Percentiles rank a stretch among this genome's conserved stretches.
Evolutionary conservation across 805 yeast genomes (phyloP).

Genomic region (Cyberlindnera japonica): DNA sequence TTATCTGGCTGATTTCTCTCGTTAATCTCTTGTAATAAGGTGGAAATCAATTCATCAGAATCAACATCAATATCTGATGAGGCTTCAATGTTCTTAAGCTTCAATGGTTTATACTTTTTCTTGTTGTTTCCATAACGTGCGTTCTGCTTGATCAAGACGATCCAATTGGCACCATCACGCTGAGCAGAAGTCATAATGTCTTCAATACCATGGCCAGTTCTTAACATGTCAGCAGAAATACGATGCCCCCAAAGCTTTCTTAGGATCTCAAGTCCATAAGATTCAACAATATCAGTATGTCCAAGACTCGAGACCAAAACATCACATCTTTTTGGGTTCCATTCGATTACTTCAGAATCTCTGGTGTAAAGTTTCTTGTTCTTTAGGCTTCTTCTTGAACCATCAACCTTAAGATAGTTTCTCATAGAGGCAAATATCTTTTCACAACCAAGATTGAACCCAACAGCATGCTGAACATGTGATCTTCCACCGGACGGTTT

Average conservation of each 20-base stretch:
- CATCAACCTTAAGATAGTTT: constrained; percentile 39
- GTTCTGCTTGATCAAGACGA: constrained; percentile 68
- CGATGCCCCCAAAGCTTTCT: constrained; percentile 68
- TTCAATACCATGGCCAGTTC: constrained; percentile 48
- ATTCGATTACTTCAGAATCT: constrained; percentile 36
- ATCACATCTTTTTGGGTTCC: constrained; percentile 69
- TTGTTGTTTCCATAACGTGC: constrained; percentile 27
- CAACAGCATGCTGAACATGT: constrained; percentile 63
- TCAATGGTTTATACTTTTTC: constrained; percentile 69
- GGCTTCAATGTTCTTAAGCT: constrained; percentile 59
- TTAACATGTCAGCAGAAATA: constrained; percentile 72
- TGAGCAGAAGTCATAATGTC: constrained; percentile 63
- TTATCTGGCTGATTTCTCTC: constrained; percentile 1
- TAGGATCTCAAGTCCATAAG: constrained; percentile 61
- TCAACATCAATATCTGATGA: constrained; percentile 71
- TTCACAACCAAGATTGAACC: constrained; percentile 80
- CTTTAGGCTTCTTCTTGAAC: constrained; percentile 27
- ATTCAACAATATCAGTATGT: constrained; percentile 44
- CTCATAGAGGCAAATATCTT: constrained; percentile 51
- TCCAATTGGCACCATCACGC: constrained; percentile 69
- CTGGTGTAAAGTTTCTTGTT: constrained; percentile 34
- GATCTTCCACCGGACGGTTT: constrained; percentile 43
- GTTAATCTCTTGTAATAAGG: constrained; percentile 33
- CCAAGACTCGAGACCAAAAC: constrained; percentile 74
- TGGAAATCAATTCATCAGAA: constrained; percentile 55